These are phyloP conservation scores for Oryza coarctata DNA, from an alignment of 176 grass and related monocot species.

Conservation along the genomic window DNA sequence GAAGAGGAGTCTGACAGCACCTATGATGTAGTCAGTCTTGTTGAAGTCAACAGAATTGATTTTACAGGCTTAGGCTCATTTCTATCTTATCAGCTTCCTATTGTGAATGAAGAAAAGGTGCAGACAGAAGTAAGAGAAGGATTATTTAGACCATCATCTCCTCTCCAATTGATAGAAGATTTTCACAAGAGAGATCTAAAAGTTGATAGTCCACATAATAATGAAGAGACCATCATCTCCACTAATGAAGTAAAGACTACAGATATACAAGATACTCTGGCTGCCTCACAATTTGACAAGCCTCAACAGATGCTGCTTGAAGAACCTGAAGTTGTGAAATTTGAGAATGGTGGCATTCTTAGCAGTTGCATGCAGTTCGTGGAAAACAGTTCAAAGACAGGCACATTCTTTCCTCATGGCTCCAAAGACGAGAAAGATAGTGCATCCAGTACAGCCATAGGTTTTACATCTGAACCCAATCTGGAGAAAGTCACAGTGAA, in stretches of 20 bases:
- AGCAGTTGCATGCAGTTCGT: constrained; percentile 16
- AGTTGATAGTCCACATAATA: constrained; percentile 8
- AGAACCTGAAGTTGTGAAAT: constrained; percentile 28
- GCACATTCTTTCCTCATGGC: neutral
- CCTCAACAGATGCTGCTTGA: constrained; percentile 12
- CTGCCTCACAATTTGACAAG: constrained; percentile 15
- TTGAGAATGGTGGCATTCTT: constrained; percentile 34
- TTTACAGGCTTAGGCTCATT: constrained; percentile 3
- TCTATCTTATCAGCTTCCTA: constrained; percentile 4
- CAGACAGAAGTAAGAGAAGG: constrained; percentile 22
- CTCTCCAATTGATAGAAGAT: constrained; percentile 33
- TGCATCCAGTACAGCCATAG: neutral
- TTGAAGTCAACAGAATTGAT: constrained; percentile 6
- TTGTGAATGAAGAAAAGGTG: constrained; percentile 33
- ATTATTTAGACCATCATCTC: neutral
- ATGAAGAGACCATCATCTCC: constrained; percentile 19
- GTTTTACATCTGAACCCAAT: constrained; percentile 29
- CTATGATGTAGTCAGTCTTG: neutral
- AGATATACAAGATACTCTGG: constrained; percentile 20
- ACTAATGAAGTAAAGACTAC: constrained; percentile 4
- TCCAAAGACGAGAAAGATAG: constrained; percentile 23
- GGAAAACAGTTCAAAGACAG: neutral
- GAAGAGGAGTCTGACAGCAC: constrained; percentile 12
- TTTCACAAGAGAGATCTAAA: constrained; percentile 26
- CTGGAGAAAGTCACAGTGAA: neutral